Evolutionary conservation across 2,329 filamentous ascomycete genomes (phyloP).

Genomic region (Fusarium compactum): DNA sequence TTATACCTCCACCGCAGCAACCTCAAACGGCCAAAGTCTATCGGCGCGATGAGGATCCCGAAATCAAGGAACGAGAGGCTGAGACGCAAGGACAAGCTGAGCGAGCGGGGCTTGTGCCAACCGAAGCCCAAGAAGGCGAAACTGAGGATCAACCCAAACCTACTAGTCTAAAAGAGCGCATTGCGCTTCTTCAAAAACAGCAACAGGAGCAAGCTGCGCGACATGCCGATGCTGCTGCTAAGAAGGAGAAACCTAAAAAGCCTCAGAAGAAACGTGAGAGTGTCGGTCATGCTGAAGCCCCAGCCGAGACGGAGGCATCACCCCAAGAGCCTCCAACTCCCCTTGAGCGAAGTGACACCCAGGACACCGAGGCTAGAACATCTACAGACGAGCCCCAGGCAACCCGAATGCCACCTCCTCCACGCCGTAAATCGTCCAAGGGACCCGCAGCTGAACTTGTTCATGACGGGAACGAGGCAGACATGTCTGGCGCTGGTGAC

Average conservation of each 20-base stretch:
- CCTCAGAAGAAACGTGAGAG: constrained; percentile 75
- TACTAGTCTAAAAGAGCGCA: constrained; percentile 92
- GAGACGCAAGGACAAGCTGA: constrained; percentile 76
- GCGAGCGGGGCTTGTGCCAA: constrained; percentile 70
- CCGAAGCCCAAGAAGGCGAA: constrained; percentile 61
- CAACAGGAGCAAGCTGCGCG: constrained; percentile 89
- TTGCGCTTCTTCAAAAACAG: constrained; percentile 92
- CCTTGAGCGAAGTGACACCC: constrained; percentile 62
- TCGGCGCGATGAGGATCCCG: constrained; percentile 87
- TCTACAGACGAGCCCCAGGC: constrained; percentile 62
- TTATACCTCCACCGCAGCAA: constrained; percentile 81
- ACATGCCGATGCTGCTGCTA: constrained; percentile 80
- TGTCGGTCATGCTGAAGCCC: constrained; percentile 46
- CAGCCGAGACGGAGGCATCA: constrained; percentile 49
- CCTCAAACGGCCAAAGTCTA: constrained; percentile 80
- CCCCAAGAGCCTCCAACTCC: constrained; percentile 44
- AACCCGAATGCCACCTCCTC: constrained; percentile 55
- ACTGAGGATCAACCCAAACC: constrained; percentile 89
- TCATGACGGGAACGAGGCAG: constrained; percentile 73
- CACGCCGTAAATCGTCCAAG: constrained; percentile 66
- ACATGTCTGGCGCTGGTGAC: constrained; percentile 73
- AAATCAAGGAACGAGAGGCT: constrained; percentile 73
- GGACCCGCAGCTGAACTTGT: constrained; percentile 57
- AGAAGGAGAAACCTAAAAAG: constrained; percentile 90
- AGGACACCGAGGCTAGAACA: constrained; percentile 60